phyloP scores from a whole-genome alignment of 225 moss, liverwort and hornwort genomes.

The Lunularia cruciata region DNA sequence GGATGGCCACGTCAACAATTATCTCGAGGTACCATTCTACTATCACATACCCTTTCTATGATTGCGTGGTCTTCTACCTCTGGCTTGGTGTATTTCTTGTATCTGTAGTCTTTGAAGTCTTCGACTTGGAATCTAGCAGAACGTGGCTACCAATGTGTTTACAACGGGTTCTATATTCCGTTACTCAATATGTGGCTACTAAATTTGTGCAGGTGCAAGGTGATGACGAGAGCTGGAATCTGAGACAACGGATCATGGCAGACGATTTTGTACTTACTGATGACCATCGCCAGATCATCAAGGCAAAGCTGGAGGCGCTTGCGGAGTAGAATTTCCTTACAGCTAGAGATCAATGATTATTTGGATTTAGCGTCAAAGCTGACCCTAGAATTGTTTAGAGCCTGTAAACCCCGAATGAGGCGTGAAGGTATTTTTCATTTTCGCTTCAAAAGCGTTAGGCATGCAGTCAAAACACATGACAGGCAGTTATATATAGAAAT shows the following conservation, averaged over 20 bases:
- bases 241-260: constrained; percentile 39
- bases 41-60: too few relatives aligned
- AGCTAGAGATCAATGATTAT: neutral
- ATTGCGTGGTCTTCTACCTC: too few relatives aligned
- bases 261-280: constrained; percentile 44
- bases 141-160: neutral
- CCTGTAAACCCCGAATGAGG: neutral
- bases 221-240: constrained; percentile 26
- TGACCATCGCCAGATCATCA: constrained; percentile 43
- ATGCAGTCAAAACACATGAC: neutral
- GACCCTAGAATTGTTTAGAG: neutral
- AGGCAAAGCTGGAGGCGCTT: constrained; percentile 32
- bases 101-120: neutral
- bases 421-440: neutral
- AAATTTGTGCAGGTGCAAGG: constrained; percentile 22
- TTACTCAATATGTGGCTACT: neutral
- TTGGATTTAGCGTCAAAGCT: neutral
- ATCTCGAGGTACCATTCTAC: constrained; percentile 58
- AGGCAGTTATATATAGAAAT: neutral
- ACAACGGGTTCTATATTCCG: neutral
- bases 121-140: neutral
- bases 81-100: neutral
- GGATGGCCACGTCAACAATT: constrained; percentile 86
- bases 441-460: neutral
- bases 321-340: constrained; percentile 1